Evolutionary conservation across 1,284 basidiomycete genomes (phyloP).

Genomic region (Pseudozyma tsukubaensis): DNA sequence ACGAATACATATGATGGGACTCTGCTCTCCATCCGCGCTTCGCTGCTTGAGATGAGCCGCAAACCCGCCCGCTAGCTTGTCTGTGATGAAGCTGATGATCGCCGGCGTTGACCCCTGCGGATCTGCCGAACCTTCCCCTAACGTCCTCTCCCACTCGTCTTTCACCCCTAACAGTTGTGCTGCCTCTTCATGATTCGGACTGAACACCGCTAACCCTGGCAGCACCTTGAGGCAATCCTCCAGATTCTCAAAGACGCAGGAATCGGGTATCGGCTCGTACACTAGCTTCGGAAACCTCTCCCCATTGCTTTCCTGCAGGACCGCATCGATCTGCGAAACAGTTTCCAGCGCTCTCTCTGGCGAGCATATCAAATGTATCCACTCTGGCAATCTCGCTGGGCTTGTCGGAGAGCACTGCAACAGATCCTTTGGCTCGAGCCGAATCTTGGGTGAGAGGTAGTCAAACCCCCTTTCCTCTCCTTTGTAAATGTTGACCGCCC

Average conservation of each 20-base stretch:
- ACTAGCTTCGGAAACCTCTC: conserved; percentile 76
- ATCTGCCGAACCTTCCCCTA: not conserved
- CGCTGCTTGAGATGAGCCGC: conserved; percentile 3
- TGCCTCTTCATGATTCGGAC: conserved; percentile 72
- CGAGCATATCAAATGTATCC: conserved; percentile 87
- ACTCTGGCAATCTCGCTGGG: conserved; percentile 72
- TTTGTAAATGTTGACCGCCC: conserved; percentile 81
- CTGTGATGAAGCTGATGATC: conserved; percentile 28
- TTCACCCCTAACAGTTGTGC: conserved; percentile 65
- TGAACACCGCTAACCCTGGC: conserved; percentile 75
- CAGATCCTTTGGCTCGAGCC: conserved; percentile 79
- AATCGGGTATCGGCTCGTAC: conserved; percentile 84
- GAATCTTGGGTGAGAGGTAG: conserved; percentile 81
- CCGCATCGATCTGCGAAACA: conserved; percentile 74
- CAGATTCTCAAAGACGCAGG: conserved; percentile 74
- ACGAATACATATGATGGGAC: conserved; percentile 53
- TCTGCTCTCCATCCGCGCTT: not conserved
- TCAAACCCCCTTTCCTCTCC: conserved; percentile 81
- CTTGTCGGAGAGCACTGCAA: conserved; percentile 70
- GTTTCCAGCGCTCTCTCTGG: conserved; percentile 79
- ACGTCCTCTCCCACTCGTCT: conserved; percentile 23
- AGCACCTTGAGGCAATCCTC: conserved; percentile 77
- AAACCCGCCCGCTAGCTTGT: conserved; percentile 23
- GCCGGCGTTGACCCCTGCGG: not conserved
- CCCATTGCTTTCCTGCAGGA: conserved; percentile 65